These are phyloP conservation scores for Ambrosiella cleistominuta DNA, from an alignment of 2,329 filamentous ascomycete species.

Conservation along the genomic window DNA sequence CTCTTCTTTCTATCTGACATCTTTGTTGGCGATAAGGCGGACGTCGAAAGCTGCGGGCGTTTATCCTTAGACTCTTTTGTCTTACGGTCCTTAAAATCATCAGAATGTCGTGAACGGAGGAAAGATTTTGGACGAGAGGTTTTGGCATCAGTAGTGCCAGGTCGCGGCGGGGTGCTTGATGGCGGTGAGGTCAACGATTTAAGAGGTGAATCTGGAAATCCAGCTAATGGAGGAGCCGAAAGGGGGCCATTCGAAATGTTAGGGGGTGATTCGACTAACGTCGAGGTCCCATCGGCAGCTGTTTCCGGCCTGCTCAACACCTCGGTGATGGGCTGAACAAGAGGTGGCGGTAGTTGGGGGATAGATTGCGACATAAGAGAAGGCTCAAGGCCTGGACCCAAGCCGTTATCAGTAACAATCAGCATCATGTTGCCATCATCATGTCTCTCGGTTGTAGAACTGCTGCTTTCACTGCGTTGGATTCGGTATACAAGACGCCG, in stretches of 20 bases:
- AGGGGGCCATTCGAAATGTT: neutral
- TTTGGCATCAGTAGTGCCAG: constrained; percentile 1
- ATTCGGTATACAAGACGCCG: constrained; percentile 40
- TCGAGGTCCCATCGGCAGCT: constrained; percentile 3
- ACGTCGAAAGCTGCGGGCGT: neutral
- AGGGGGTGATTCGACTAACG: constrained; percentile 1
- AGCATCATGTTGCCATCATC: constrained; percentile 16
- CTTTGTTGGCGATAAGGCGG: neutral
- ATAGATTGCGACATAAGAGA: neutral
- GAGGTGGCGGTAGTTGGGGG: neutral
- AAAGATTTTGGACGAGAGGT: constrained; percentile 2
- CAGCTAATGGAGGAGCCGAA: neutral
- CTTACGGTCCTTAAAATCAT: constrained; percentile 3
- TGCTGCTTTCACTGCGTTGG: constrained; percentile 32
- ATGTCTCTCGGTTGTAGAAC: constrained; percentile 21
- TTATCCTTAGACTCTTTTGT: constrained; percentile 1
- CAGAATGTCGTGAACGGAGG: constrained; percentile 2
- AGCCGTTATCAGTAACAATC: neutral
- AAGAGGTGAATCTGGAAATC: neutral
- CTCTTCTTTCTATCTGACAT: constrained; percentile 7
- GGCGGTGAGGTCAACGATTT: neutral
- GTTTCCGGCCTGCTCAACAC: constrained; percentile 2
- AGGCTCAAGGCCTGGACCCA: constrained; percentile 10
- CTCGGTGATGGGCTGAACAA: constrained; percentile 9
- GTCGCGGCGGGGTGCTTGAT: neutral